phyloP scores from a whole-genome alignment of 1,139 yeast genomes.

The Blastobotrys indianensis region DNA sequence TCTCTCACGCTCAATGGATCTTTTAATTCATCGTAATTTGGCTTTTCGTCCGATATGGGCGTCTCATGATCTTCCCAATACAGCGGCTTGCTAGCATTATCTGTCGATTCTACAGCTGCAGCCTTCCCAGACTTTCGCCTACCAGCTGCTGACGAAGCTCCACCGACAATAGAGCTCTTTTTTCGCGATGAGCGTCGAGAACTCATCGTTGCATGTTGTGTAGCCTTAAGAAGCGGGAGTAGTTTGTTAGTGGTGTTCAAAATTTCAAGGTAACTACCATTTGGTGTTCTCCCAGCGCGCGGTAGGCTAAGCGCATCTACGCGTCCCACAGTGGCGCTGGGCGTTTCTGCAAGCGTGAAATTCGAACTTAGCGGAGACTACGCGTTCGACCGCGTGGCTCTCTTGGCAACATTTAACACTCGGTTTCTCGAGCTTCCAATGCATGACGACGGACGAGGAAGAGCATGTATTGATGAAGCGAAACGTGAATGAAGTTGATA shows the following conservation, averaged over 20 bases:
- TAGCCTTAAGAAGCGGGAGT: neutral
- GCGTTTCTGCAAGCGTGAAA: too few species aligned
- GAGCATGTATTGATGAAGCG: too few species aligned
- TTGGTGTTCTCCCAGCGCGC: neutral
- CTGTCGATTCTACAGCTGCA: neutral
- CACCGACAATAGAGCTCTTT: constrained; percentile 3
- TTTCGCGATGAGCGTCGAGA: constrained; percentile 4
- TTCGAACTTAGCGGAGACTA: too few species aligned
- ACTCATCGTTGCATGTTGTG: constrained; percentile 1
- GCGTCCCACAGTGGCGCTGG: too few species aligned
- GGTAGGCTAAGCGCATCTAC: neutral
- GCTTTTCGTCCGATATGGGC: constrained; percentile 61
- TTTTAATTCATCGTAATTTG: constrained; percentile 56
- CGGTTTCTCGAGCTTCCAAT: too few species aligned
- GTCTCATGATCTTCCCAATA: constrained; percentile 61
- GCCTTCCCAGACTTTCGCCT: neutral
- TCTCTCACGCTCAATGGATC: constrained; percentile 69
- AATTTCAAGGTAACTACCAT: neutral
- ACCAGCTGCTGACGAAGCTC: neutral
- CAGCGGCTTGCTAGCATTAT: constrained; percentile 34
- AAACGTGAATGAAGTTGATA: neutral
- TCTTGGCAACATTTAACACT: too few species aligned
- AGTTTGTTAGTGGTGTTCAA: constrained; percentile 8
- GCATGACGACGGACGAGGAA: too few species aligned
- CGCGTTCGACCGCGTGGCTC: too few species aligned